Base-by-base conservation (phyloP, 2,329 filamentous ascomycete genomes). In the Claviceps spartinae region DNA sequence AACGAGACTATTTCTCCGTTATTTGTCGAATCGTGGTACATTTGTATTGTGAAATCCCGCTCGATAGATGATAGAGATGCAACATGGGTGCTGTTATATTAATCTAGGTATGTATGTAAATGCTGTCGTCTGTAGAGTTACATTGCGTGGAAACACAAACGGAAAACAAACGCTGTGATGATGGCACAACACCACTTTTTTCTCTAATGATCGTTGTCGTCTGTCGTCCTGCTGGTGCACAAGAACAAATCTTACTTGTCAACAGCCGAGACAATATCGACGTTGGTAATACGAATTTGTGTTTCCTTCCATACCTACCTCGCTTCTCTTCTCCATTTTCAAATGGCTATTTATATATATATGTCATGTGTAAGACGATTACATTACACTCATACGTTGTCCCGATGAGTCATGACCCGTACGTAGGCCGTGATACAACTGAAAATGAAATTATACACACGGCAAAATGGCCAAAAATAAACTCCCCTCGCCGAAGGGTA, bases 191-290 rank as follows among this genome's bases (percentile, higher is more conserved):
- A 22, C 41, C 22, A 22, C 22, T 22, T 22, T 22, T 24, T n/a
- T 11, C 36, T 14, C 22, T 36, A 20, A 22, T 3, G 1, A 3
- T 38, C 14, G 40, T 13, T 26, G 18, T 14, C 26, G 3, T 49
- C n/a, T 13, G 4, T 22, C 13, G 9, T n/a, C 38, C 24, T 18
- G 24, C 24, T 43, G n/a, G 44, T 40, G 16, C 47, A 42, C 24
- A 37, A 43, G 9, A 47, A 34, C 9, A 34, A 34, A 34, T 34
- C 30, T 34, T 34, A 4, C 30, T 34, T 34, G 3, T 20, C n/a
- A 38, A 34, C 18, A 48, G 36, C 50, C 44, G 50, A 47, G 50
- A 51, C 50, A 47, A 16, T 20, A 13, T 48, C 36, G 47, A 42
- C 24, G 11, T 38, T 22, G 40, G 22, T 3, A 22, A 30, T 41